Base-by-base conservation (phyloP, 2,329 filamentous ascomycete species). In the Pyrenophora tritici-repentis region DNA sequence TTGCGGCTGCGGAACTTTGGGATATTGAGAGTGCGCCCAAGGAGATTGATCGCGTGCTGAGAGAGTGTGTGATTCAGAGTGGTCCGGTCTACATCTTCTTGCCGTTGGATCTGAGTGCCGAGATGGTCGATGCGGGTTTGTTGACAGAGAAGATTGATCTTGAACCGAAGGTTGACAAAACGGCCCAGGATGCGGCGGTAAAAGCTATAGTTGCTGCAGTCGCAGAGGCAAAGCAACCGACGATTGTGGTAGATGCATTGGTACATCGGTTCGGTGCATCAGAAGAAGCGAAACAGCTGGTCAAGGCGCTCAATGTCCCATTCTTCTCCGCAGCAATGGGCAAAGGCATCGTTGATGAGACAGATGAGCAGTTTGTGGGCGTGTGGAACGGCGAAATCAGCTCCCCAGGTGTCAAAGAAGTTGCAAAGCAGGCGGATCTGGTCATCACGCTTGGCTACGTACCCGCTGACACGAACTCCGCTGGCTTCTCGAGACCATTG, bases 51-150 rank as follows among this genome's bases (percentile, higher is more conserved):
- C 65, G 75, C 3, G 75, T 76, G 13, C 67, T 78, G 34, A 55
- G 75, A 40, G 75, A 77, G 58, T 75, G 74, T 59, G 73, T 77
- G 47, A 50, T 78, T 36, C 66, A 76, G 51, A 75, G 69, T 12
- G 63, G 67, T 1, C 76, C 76, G 2, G 76, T 78, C 0, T 78
- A 78, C 53, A 75, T 78, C 41, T 78, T 77, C 57, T 40, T 79
- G 1, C 76, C 76, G 0, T 63, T 78, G 2, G 75, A 79, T 59
- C 48, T 78, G 14, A 81, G 61, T 1, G 52, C 61, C 2, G 71
- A 75, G 48, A 46, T 64, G 53, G 71, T 75, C 3, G 59, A 73
- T 10, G 61, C 65, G 4, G 61, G 59, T 9, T 58, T 75, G 0
- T 60, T 78, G 10, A 51, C 72, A 2, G 74, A 57, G 4, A 73